Evolutionary conservation across 192 early-diverging fungal genomes (phyloP), one percentile per base, ranked within the genome.

Genomic region (Backusella macrospora): DNA sequence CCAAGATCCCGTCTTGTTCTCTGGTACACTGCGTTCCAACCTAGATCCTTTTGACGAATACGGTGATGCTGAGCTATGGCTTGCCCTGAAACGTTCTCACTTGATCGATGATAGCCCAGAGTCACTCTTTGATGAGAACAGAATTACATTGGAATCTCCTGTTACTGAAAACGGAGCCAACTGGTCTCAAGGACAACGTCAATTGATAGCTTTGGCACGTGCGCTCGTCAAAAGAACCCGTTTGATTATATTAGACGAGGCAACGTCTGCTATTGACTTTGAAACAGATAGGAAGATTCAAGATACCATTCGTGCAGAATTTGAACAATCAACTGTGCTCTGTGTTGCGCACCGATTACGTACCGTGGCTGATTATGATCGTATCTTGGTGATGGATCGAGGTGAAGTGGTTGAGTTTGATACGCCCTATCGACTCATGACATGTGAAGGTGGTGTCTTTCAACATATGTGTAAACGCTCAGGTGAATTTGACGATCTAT

Each of bases 1-100:
- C 10, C 97, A 98, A 75, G 91, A 95, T 15, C 87, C 95, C 3
- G 86, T 87, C 3, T 65, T 94, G 16, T 87, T 95, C 37, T 75
- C 83, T 0, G 86, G 90, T 85, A 48, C 76, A 8, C 29, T 78
- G 1, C 63, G 76, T 18, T n/a, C 44, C 39, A 98, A 98, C 81
- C 78, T 98, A 29, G 96, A 97, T 78, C 96, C 48, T 18, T 49
- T 49, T 9, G 18, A 49, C 48, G 48, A 96, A 5, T 90, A 92
- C 72, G 75, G 81, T 62, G 63, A 73, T 5, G 80, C 82, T 37
- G 77, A 77, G 15, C 91, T 86, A 86, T 64, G 76, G 12, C 90
- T 89, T 0, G 78, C 96, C 8, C 82, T 87, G 21, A 49, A 49
- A 8, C 48, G 48, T 1, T 49, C 48, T 2, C 48, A 49, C n/a